phyloP scores from a whole-genome alignment of 352 stramenopile genomes.

The Globisporangium irregulare region DNA sequence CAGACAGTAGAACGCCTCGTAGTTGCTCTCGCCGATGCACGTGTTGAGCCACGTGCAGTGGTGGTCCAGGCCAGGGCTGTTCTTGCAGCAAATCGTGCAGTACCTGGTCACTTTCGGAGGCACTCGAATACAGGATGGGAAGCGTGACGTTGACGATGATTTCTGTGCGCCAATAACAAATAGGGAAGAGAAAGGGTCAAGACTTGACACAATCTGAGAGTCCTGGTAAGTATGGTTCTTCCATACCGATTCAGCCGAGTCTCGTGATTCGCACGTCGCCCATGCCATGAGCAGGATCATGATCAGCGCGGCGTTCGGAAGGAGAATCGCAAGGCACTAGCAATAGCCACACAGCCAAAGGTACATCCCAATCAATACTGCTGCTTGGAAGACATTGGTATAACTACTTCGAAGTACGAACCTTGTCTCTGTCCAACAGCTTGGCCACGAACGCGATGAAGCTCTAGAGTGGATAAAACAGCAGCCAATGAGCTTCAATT shows the following conservation, averaged over 20 bases:
- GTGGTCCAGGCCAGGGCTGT: slow-evolving; percentile 73
- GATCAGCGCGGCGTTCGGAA: slow-evolving; percentile 61
- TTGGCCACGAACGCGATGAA: slow-evolving; percentile 67
- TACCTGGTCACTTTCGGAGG: slow-evolving; percentile 69
- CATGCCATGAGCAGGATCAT: slow-evolving; percentile 53
- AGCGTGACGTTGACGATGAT: slow-evolving; percentile 20
- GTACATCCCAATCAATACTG: no score
- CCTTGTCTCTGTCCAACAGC: slow-evolving; percentile 54
- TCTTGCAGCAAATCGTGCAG: slow-evolving; percentile 84
- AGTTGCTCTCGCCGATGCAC: slow-evolving; percentile 82
- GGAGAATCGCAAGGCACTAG: slow-evolving; percentile 60
- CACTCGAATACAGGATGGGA: slow-evolving; percentile 38
- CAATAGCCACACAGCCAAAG: background rate
- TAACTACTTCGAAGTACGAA: slow-evolving; percentile 13
- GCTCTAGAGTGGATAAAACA: slow-evolving; percentile 25
- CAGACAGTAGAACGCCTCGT: slow-evolving; percentile 81
- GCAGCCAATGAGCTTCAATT: background rate
- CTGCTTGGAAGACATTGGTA: background rate
- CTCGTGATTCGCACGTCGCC: slow-evolving; percentile 61
- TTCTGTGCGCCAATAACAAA: slow-evolving; percentile 22
- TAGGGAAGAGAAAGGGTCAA: no score
- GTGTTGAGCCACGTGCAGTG: slow-evolving; percentile 89
- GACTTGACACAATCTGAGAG: background rate
- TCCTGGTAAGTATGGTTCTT: background rate
- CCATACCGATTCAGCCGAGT: slow-evolving; percentile 51